A percentile compares a stretch with the other conserved stretches of the same genome.
These are phyloP conservation scores for Paspalum vaginatum DNA, from an alignment of 176 grass and related monocot species.

Conservation along the genomic window DNA sequence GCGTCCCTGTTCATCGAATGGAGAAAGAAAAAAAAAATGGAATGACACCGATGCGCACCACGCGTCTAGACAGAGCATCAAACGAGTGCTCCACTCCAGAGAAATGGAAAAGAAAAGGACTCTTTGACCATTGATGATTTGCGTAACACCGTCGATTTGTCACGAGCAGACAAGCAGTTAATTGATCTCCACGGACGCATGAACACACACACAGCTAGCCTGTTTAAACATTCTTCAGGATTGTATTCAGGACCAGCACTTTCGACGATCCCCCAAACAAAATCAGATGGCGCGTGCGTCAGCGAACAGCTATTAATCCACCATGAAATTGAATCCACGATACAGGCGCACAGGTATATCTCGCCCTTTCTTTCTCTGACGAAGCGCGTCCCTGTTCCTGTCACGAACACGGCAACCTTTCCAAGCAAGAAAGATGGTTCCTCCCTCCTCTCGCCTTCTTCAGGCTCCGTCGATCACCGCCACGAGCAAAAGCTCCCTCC, in stretches of 20 bases:
- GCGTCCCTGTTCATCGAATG: too few relatives aligned
- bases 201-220: too few relatives aligned
- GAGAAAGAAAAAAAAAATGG: too few relatives aligned
- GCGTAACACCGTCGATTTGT: background rate
- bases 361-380: background rate
- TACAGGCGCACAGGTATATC: background rate
- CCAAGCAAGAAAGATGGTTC: conserved; percentile 36
- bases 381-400: background rate
- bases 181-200: background rate
- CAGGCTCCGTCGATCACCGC: background rate
- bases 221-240: too few relatives aligned
- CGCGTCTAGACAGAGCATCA: too few relatives aligned
- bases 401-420: background rate
- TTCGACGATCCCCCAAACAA: background rate
- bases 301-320: background rate
- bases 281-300: background rate
- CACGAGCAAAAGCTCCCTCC: background rate
- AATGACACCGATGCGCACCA: too few relatives aligned
- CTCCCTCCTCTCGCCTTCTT: conserved; percentile 12
- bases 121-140: background rate
- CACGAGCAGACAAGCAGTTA: background rate
- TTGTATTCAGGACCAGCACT: too few relatives aligned
- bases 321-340: background rate
- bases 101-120: too few relatives aligned
- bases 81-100: too few relatives aligned